Conservation (phyloP, 2,329 filamentous ascomycete genomes). For the Xylariaceae sp. region DNA sequence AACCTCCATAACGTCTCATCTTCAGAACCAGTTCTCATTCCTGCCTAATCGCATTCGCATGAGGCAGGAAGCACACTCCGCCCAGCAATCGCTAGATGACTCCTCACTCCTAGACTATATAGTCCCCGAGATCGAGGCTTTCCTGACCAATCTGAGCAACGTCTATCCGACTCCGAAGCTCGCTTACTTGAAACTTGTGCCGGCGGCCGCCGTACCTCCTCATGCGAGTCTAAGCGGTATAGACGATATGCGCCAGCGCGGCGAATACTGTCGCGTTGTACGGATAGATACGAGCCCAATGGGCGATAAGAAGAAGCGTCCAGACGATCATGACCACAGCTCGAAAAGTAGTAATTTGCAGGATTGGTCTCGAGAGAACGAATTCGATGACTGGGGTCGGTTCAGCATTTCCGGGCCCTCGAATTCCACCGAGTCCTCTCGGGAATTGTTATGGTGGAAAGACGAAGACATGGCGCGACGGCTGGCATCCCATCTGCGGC, state of each 20-base stretch:
- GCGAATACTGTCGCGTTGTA: constrained; percentile 26
- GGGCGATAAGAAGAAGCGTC: constrained; percentile 10
- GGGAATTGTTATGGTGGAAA: constrained; percentile 40
- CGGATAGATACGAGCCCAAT: constrained; percentile 16
- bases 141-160: constrained; percentile 37
- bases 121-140: constrained; percentile 38
- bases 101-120: constrained; percentile 37
- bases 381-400: constrained; percentile 45
- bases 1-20: constrained; percentile 23
- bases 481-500: constrained; percentile 41
- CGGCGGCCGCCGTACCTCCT: constrained; percentile 36
- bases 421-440: constrained; percentile 1
- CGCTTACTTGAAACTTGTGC: constrained; percentile 43
- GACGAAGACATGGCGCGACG: constrained; percentile 44
- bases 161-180: constrained; percentile 31
- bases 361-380: constrained; percentile 20
- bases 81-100: constrained; percentile 36
- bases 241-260: constrained; percentile 29
- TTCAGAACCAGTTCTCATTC: constrained; percentile 32
- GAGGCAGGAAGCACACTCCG: constrained; percentile 32
- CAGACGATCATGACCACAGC: background rate
- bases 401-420: constrained; percentile 30
- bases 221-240: constrained; percentile 26
- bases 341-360: background rate
- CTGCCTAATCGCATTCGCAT: constrained; percentile 37